Evolutionary conservation across 176 grass and related monocot genomes (phyloP).

Genomic region (Raddia distichophylla): DNA sequence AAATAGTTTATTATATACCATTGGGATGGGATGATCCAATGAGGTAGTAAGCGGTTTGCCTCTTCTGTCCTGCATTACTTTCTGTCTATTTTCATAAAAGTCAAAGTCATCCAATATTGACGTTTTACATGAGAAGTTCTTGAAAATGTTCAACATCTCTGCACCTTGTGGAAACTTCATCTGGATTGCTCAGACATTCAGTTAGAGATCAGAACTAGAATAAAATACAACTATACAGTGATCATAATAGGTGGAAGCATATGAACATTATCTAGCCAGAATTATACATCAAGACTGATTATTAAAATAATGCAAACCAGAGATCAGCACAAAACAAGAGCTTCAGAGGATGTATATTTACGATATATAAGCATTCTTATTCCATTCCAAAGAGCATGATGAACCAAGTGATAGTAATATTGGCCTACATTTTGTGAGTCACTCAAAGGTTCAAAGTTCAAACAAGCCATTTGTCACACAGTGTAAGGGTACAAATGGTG

Average conservation of each 20-base stretch:
- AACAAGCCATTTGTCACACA: conserved; percentile 7
- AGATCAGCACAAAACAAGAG: conserved; percentile 27
- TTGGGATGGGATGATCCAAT: conserved; percentile 31
- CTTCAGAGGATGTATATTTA: neutral
- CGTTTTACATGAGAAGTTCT: conserved; percentile 76
- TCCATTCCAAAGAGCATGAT: conserved; percentile 27
- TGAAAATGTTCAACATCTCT: conserved; percentile 88
- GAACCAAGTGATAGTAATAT: conserved; percentile 16
- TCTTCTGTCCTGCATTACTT: conserved; percentile 86
- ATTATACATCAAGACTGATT: conserved; percentile 7
- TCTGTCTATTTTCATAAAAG: conserved; percentile 86
- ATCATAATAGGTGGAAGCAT: conserved; percentile 1
- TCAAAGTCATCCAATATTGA: conserved; percentile 94
- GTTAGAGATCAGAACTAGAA: conserved; percentile 25
- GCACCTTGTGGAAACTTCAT: conserved; percentile 77
- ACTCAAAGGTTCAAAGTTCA: conserved; percentile 10
- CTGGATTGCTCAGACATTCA: conserved; percentile 40
- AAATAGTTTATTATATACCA: conserved; percentile 44
- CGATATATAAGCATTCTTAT: neutral
- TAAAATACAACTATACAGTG: conserved; percentile 17
- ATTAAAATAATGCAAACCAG: conserved; percentile 5
- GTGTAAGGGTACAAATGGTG: neutral
- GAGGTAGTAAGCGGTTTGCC: conserved; percentile 49
- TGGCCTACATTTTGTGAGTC: neutral
- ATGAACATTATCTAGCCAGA: conserved; percentile 13